These are phyloP conservation scores for Annulohypoxylon nitens DNA, from an alignment of 495 filamentous ascomycete species.

Conservation along the genomic window DNA sequence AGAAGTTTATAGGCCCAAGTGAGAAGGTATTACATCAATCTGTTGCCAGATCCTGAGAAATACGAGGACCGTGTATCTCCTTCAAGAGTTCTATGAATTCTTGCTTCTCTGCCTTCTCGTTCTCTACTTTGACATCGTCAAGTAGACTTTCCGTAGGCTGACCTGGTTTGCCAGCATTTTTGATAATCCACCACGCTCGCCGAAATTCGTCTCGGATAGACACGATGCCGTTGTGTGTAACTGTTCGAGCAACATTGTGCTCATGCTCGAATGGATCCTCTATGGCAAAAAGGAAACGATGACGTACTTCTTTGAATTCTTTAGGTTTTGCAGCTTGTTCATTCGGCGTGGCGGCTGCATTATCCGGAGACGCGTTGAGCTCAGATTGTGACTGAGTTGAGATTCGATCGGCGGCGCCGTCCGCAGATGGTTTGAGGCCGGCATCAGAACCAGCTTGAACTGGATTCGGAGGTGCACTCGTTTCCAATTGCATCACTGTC, in stretches of 20 bases:
- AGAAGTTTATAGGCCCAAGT: slow-evolving; percentile 8
- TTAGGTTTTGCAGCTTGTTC: slow-evolving; percentile 38
- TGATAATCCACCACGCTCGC: slow-evolving; percentile 76
- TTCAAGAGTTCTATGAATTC: slow-evolving; percentile 54
- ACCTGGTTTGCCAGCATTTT: slow-evolving; percentile 47
- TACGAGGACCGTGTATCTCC: slow-evolving; percentile 56
- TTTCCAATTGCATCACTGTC: slow-evolving; percentile 59
- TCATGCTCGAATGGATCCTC: slow-evolving; percentile 88
- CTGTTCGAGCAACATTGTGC: slow-evolving; percentile 86
- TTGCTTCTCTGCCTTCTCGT: slow-evolving; percentile 46
- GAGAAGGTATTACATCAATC: slow-evolving; percentile 2
- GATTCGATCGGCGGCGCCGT: slow-evolving; percentile 6
- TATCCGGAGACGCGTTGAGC: slow-evolving; percentile 13
- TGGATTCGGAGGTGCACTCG: slow-evolving; percentile 24
- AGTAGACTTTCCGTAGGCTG: slow-evolving; percentile 53
- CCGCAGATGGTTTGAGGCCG: slow-evolving; percentile 22
- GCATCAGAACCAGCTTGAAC: slow-evolving; percentile 35
- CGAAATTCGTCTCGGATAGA: slow-evolving; percentile 84
- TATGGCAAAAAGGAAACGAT: slow-evolving; percentile 87
- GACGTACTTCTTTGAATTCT: slow-evolving; percentile 72
- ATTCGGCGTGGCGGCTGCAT: background rate
- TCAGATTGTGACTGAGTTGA: slow-evolving; percentile 13
- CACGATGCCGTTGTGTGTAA: slow-evolving; percentile 79
- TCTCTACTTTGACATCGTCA: slow-evolving; percentile 51
- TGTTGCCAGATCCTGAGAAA: slow-evolving; percentile 4